Evolutionary conservation across 169 alveolate genomes (phyloP).

Genomic region (Ichthyophthirius multifiliis): DNA sequence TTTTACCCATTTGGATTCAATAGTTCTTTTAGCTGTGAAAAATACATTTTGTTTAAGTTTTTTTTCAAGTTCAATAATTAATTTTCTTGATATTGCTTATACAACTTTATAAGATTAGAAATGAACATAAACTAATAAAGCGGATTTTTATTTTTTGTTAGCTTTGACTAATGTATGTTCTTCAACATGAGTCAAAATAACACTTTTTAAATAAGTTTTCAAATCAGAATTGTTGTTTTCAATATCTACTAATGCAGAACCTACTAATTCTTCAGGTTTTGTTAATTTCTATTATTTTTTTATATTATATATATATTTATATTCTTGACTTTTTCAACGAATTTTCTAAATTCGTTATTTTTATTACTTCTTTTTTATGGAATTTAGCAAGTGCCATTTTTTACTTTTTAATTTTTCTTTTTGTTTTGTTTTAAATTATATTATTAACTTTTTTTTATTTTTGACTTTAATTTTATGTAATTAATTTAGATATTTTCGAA

Average conservation of each 20-base stretch:
- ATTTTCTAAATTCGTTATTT: too few relatives aligned
- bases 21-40: conserved; percentile 59
- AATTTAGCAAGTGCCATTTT: conserved; percentile 8
- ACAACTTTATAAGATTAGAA: conserved; percentile 1
- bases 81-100: conserved; percentile 16
- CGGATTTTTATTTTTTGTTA: not conserved
- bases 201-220: not conserved
- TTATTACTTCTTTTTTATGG: conserved; percentile 7
- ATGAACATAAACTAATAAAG: not conserved
- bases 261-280: not conserved
- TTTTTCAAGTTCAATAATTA: conserved; percentile 60
- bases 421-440: too few relatives aligned
- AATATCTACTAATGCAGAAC: conserved; percentile 7
- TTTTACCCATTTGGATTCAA: conserved; percentile 61
- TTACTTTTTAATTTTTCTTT: too few relatives aligned
- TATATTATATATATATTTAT: not conserved
- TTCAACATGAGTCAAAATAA: not conserved
- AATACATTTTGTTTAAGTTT: conserved; percentile 59
- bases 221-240: conserved; percentile 5
- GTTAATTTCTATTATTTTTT: not conserved
- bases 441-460: too few relatives aligned
- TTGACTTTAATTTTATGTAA: too few relatives aligned
- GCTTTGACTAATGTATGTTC: not conserved
- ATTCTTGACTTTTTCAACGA: not conserved
- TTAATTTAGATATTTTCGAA: too few relatives aligned